Percentiles rank a stretch among this genome's conserved stretches.
phyloP scores from a whole-genome alignment of 208 protist species.

The Novymonas esmeraldas region DNA sequence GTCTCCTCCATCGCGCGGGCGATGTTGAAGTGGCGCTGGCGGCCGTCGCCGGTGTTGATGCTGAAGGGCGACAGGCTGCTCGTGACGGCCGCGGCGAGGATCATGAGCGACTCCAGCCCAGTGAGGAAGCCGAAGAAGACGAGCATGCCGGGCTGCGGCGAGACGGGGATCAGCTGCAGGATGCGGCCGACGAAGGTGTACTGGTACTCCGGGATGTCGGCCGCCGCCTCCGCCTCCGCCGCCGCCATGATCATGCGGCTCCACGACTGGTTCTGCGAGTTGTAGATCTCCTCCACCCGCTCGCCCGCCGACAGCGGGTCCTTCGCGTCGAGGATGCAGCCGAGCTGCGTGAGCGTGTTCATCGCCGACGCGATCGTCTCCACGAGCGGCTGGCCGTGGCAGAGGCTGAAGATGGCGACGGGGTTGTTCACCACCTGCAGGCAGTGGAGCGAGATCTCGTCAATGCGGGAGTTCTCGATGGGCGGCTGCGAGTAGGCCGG shows the following conservation, averaged over 20 bases:
- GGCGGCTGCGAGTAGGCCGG: slow-evolving; percentile 38
- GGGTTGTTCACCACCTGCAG: slow-evolving; percentile 74
- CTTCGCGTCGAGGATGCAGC: slow-evolving; percentile 64
- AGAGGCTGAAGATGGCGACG: slow-evolving; percentile 75
- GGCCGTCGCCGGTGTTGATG: slow-evolving; percentile 33
- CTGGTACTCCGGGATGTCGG: slow-evolving; percentile 49
- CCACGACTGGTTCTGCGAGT: slow-evolving; percentile 26
- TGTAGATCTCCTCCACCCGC: slow-evolving; percentile 38
- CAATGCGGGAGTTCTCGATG: slow-evolving; percentile 60
- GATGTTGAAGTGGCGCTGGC: slow-evolving; percentile 37
- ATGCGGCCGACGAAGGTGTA: slow-evolving; percentile 74
- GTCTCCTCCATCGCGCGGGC: slow-evolving; percentile 54
- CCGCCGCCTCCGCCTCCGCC: slow-evolving; percentile 34
- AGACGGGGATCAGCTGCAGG: slow-evolving; percentile 70
- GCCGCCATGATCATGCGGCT: slow-evolving; percentile 27
- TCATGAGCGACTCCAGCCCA: slow-evolving; percentile 68
- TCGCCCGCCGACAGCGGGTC: slow-evolving; percentile 37
- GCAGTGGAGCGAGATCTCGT: slow-evolving; percentile 80
- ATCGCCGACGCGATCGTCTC: slow-evolving; percentile 67
- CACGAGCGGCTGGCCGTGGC: slow-evolving; percentile 63
- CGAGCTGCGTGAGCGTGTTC: slow-evolving; percentile 69
- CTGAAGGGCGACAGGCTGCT: slow-evolving; percentile 71
- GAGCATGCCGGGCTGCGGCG: slow-evolving; percentile 61
- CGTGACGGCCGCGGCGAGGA: slow-evolving; percentile 68
- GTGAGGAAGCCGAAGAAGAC: slow-evolving; percentile 79